Base-by-base conservation (phyloP, 768 basidiomycete genomes). In the Gelatoporia subvermispora region DNA sequence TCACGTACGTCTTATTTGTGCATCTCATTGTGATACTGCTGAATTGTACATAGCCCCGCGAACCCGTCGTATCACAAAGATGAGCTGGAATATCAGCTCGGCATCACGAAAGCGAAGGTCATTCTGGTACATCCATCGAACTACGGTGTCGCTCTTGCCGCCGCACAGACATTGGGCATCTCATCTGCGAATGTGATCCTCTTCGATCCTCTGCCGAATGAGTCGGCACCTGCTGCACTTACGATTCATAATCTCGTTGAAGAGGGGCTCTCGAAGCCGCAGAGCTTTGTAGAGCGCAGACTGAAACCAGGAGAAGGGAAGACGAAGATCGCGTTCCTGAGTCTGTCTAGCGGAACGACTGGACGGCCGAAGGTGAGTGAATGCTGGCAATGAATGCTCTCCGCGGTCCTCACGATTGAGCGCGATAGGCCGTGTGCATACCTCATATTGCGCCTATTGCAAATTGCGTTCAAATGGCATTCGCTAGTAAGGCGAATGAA, bases 271-370 rank as follows among this genome's bases (percentile, higher is more conserved):
- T 58, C 62, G 4, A 60, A 61, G 23, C 58, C 63, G 3, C 55
- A 65, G 2, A 43, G 59, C 10, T 85, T 79, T 52, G 65, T 65
- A 4, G 84, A 88, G 61, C 68, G 74, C 20, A 68, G 56, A 35
- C 65, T 89, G 20, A 63, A 51, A 1, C 71, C 72, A 0, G 82
- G 83, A 1, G 87, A 88, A 62, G 84, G 68, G 18, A 83, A 71
- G 62, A 81, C 76, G 4, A 89, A 85, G 59, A 59, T 88, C 16
- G 87, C 87, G 0, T 81, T 88, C 50, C 65, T 87, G 35, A 82
- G 74, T 60, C 88, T 88, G 58, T 87, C 85, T 0, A 86, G 84
- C 20, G 84, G 84, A 22, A 89, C 87, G 0, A 89, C 87, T 1
- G 87, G 87, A 0, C 76, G 71, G 51, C 86, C 87, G 0, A 86